Evolutionary conservation across 148 eudicot species (phyloP).

Genomic region (Pouteria glomerata): DNA sequence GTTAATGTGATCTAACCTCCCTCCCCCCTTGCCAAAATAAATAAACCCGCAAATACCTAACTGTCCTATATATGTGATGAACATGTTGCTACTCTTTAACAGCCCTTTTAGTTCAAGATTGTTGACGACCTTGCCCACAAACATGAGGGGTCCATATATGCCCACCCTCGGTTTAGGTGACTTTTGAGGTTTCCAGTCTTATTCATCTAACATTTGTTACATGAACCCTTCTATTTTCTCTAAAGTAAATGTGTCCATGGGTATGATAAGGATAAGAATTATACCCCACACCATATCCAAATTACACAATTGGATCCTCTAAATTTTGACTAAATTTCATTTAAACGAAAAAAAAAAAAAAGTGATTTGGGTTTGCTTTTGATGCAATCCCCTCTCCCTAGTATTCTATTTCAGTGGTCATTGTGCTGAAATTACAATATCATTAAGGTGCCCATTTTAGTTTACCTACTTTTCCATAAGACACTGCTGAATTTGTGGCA

Average conservation of each 20-base stretch:
- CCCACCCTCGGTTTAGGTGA: no score
- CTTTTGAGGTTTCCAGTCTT: no score
- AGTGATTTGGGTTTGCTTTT: background rate
- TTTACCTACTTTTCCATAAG: background rate
- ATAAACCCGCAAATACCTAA: background rate
- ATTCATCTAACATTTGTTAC: no score
- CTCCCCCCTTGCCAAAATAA: no score
- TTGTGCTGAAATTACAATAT: background rate
- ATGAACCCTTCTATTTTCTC: no score
- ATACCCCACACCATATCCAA: background rate
- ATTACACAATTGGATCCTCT: background rate
- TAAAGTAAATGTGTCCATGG: no score
- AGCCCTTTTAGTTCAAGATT: background rate
- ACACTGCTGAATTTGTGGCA: background rate
- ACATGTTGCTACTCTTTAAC: background rate
- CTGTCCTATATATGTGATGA: background rate
- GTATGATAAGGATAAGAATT: no score
- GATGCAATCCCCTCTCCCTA: background rate
- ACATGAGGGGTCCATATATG: no score
- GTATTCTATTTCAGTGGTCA: background rate
- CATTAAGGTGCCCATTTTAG: background rate
- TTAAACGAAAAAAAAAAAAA: no score
- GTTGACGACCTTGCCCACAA: background rate
- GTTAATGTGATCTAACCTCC: background rate
- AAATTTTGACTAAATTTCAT: no score